Evolutionary conservation across 2,329 filamentous ascomycete genomes (phyloP).

Genomic region (Cladosporium colombiae): DNA sequence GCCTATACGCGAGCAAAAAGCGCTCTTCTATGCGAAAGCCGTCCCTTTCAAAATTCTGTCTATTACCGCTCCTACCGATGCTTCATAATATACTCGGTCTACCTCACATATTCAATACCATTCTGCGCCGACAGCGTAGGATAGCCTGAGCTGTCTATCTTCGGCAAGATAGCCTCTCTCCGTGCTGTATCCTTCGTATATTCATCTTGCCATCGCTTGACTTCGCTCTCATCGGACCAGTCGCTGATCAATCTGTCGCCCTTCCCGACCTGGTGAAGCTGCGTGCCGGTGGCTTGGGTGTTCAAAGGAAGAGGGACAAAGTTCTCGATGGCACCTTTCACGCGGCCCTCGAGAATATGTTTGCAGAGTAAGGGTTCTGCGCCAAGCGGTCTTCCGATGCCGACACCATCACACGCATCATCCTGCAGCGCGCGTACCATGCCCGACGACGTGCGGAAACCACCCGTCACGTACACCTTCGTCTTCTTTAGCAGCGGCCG

Average conservation of each 20-base stretch:
- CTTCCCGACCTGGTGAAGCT: slow-evolving; percentile 34
- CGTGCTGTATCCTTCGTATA: slow-evolving; percentile 33
- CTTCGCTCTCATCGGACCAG: slow-evolving; percentile 35
- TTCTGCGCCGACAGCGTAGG: slow-evolving; percentile 29
- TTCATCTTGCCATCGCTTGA: slow-evolving; percentile 34
- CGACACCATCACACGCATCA: slow-evolving; percentile 32
- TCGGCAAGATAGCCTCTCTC: slow-evolving; percentile 32
- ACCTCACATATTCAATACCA: slow-evolving; percentile 31
- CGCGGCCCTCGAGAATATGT: slow-evolving; percentile 32
- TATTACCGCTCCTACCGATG: slow-evolving; percentile 14
- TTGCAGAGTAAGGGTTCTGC: slow-evolving; percentile 35
- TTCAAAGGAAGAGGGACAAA: slow-evolving; percentile 34
- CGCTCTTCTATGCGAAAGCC: slow-evolving; percentile 39
- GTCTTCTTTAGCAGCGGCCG: slow-evolving; percentile 34
- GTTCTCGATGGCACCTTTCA: slow-evolving; percentile 35
- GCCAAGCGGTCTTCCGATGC: slow-evolving; percentile 34
- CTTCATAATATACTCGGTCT: neutral
- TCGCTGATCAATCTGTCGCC: slow-evolving; percentile 33
- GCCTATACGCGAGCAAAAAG: slow-evolving; percentile 36
- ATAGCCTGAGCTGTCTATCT: slow-evolving; percentile 34
- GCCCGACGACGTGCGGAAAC: slow-evolving; percentile 34
- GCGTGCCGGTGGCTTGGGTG: slow-evolving; percentile 34
- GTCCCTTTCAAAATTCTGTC: slow-evolving; percentile 38
- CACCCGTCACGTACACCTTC: slow-evolving; percentile 36
- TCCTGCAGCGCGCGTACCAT: slow-evolving; percentile 32